Percentiles rank a stretch among this genome's conserved stretches.
Conservation (phyloP, 2,329 filamentous ascomycete species). For the Colletotrichum zoysiae region DNA sequence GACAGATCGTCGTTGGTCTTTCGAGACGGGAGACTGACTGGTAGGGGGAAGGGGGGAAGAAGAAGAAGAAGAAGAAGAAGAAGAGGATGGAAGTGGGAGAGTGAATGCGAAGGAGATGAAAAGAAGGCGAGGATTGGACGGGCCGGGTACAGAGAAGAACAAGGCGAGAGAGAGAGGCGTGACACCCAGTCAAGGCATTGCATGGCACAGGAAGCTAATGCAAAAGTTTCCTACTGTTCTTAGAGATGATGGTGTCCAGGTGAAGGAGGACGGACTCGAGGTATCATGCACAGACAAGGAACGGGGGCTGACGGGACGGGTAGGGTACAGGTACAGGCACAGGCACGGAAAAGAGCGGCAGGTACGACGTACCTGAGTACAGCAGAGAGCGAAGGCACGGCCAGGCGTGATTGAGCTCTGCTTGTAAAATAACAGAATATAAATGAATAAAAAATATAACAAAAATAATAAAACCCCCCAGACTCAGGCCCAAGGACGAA, state of each 20-base stretch:
- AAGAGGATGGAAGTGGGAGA: slow-evolving; percentile 8
- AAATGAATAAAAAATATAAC: background rate
- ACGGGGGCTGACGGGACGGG: slow-evolving; percentile 24
- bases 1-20: slow-evolving; percentile 10
- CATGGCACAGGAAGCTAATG: slow-evolving; percentile 8
- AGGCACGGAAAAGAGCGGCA: slow-evolving; percentile 17
- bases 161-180: slow-evolving; percentile 5
- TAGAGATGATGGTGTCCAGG: slow-evolving; percentile 13
- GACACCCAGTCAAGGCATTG: slow-evolving; percentile 7
- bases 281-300: slow-evolving; percentile 25
- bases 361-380: background rate
- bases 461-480: too few relatives aligned
- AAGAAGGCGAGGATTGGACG: slow-evolving; percentile 24
- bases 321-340: slow-evolving; percentile 26
- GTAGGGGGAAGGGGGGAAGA: background rate
- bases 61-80: background rate
- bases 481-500: background rate
- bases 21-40: background rate
- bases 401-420: background rate
- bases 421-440: background rate
- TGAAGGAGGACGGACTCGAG: slow-evolving; percentile 26
- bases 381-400: slow-evolving; percentile 7
- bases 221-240: slow-evolving; percentile 7
- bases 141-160: slow-evolving; percentile 10
- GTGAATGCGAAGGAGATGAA: slow-evolving; percentile 15